Conservation (phyloP, 1,284 basidiomycete species). For the Marasmius sp. region DNA sequence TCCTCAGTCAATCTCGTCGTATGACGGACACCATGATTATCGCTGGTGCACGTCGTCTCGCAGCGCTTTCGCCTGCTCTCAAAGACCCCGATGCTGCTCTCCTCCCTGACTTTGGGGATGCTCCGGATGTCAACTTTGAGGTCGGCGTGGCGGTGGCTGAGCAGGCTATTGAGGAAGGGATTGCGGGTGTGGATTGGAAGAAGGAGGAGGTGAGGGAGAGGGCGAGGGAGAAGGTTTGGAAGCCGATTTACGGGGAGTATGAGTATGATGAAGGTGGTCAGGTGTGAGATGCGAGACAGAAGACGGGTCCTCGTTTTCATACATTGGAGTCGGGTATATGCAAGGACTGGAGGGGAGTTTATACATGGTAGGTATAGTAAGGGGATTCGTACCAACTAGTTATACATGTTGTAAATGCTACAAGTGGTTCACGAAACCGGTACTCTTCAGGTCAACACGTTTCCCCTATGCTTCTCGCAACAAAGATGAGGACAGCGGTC, state of each 20-base stretch:
- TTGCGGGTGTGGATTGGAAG: constrained; percentile 52
- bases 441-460: too few species aligned
- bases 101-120: constrained; percentile 72
- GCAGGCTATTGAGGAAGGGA: constrained; percentile 73
- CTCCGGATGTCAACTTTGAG: constrained; percentile 72
- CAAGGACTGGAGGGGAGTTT: not conserved
- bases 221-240: constrained; percentile 54
- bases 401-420: too few species aligned
- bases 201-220: constrained; percentile 53
- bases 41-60: constrained; percentile 70
- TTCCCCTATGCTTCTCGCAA: too few species aligned
- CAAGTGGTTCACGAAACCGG: too few species aligned
- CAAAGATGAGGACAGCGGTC: too few species aligned
- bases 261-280: constrained; percentile 59
- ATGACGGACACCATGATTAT: constrained; percentile 78
- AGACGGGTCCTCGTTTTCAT: too few species aligned
- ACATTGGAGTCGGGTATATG: not conserved
- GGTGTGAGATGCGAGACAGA: not conserved
- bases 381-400: too few species aligned
- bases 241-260: constrained; percentile 64
- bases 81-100: constrained; percentile 63
- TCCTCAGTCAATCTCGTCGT: constrained; percentile 59
- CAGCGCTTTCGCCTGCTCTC: constrained; percentile 74
- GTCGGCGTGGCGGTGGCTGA: constrained; percentile 81
- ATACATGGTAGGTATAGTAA: too few species aligned